Evolutionary conservation across 768 basidiomycete genomes (phyloP).

Genomic region (Leccinum boreale): DNA sequence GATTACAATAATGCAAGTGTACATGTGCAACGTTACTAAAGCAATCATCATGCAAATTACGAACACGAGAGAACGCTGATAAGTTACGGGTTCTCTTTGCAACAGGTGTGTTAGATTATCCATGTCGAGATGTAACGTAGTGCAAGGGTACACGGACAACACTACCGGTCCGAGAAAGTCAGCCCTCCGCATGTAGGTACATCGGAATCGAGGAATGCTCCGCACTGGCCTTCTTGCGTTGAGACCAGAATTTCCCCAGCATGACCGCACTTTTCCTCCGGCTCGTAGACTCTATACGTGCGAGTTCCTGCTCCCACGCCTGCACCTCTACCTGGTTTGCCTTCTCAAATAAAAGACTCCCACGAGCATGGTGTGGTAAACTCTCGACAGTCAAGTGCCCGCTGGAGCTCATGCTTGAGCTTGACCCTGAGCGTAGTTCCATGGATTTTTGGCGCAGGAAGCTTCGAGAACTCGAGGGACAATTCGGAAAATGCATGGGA

Average conservation of each 20-base stretch:
- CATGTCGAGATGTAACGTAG: constrained; percentile 9
- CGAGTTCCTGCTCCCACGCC: constrained; percentile 81
- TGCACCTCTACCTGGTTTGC: constrained; percentile 39
- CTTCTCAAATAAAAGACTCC: constrained; percentile 23
- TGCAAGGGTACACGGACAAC: constrained; percentile 4
- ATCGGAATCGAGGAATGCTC: constrained; percentile 22
- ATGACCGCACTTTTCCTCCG: constrained; percentile 41
- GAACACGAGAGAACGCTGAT: neutral
- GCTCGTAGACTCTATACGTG: constrained; percentile 63
- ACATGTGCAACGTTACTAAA: constrained; percentile 8
- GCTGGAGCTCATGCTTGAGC: constrained; percentile 44
- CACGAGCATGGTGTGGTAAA: constrained; percentile 12
- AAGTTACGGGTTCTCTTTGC: constrained; percentile 10
- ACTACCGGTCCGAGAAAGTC: constrained; percentile 1
- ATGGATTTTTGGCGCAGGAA: constrained; percentile 22
- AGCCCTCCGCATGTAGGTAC: constrained; percentile 23
- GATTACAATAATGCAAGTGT: constrained; percentile 10
- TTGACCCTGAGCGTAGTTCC: constrained; percentile 33
- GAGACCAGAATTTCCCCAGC: constrained; percentile 28
- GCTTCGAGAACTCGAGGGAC: constrained; percentile 7
- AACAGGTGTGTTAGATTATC: constrained; percentile 8
- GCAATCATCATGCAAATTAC: constrained; percentile 10
- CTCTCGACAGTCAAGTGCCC: constrained; percentile 30
- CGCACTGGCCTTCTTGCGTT: constrained; percentile 25
- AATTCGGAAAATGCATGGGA: constrained; percentile 14